These are phyloP conservation scores for Dothideomycetidae sp. DNA, from an alignment of 2,329 filamentous ascomycete genomes.

Conservation along the genomic window DNA sequence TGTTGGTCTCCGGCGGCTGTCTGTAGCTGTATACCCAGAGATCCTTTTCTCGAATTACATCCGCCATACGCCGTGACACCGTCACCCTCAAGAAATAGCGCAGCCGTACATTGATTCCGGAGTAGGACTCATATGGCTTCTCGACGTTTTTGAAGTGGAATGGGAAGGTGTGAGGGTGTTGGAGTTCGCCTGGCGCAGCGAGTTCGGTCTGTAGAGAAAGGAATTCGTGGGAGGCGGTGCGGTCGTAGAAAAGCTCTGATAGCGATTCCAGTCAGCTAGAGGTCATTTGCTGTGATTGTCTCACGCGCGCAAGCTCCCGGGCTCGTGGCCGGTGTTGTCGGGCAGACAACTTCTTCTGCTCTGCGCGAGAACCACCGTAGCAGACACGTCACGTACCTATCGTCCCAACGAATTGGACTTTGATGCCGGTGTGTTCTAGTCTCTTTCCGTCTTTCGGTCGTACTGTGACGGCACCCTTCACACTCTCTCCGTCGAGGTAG, in stretches of 20 bases:
- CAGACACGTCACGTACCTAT: slow-evolving; percentile 52
- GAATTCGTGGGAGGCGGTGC: slow-evolving; percentile 98
- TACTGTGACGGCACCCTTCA: slow-evolving; percentile 90
- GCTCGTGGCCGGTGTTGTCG: too few species aligned
- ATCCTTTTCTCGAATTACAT: slow-evolving; percentile 97
- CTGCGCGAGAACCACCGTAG: neutral
- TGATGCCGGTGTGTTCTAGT: slow-evolving; percentile 95
- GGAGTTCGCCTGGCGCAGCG: slow-evolving; percentile 89
- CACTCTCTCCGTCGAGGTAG: slow-evolving; percentile 96
- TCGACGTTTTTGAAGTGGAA: slow-evolving; percentile 99
- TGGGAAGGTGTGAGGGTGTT: slow-evolving; percentile 95
- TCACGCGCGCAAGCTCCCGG: too few species aligned
- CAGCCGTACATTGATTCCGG: slow-evolving; percentile 97
- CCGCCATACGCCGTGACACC: slow-evolving; percentile 89
- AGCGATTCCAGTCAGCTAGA: slow-evolving; percentile 9
- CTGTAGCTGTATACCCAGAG: slow-evolving; percentile 99
- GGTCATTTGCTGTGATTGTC: slow-evolving; percentile 4
- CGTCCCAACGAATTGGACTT: slow-evolving; percentile 97
- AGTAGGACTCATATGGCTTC: slow-evolving; percentile 99
- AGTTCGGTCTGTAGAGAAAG: slow-evolving; percentile 93
- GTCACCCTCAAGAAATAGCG: slow-evolving; percentile 97
- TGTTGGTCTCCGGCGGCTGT: slow-evolving; percentile 95
- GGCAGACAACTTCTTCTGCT: too few species aligned
- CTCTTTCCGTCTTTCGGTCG: slow-evolving; percentile 96
- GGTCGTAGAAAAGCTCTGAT: slow-evolving; percentile 95